Evolutionary conservation across 2,329 filamentous ascomycete genomes (phyloP), one percentile per base, ranked within the genome.

Genomic region (Chrysoporthe austroafricana): DNA sequence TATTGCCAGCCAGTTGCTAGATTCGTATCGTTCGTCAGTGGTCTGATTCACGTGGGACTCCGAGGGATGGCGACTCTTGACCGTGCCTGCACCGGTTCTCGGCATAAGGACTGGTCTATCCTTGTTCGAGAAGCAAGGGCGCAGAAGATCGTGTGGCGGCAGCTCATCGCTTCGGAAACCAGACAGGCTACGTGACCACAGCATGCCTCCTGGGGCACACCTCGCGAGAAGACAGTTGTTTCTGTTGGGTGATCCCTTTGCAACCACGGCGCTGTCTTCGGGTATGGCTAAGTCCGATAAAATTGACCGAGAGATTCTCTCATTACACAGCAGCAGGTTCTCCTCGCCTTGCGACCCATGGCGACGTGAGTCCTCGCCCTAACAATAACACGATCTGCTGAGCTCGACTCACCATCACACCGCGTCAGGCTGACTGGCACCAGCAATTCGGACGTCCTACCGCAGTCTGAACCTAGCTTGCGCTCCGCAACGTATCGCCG

Each of bases 331-430:
- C 32, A 54, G 46, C 11, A 18, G 18, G 44, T n/a, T 42, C 14
- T 50, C 21, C 34, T 52, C 13, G 21, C 13, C 21, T 32, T 11
- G 14, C n/a, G n/a, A 32, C 44, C 13, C 21, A 52, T 52, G 4
- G n/a, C n/a, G 16, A 6, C 7, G 13, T 34, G 11, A n/a, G 13
- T 18, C 26, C 3, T 9, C n/a, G 26, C 60, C 46, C 46, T 26
- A 34, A 62, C 18, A 21, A 48, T 44, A 3, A 18, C 60, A 43
- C 39, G 34, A 54, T 48, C 11, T 42, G 46, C 16, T 14, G 16
- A n/a, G 34, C n/a, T 66, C 46, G 62, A 57, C 48, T 52, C 26
- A 43, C 7, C 32, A 67, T 60, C 13, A 46, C 48, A 69, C 64
- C 58, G 67, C 67, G 32, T 46, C 59, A 66, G 61, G 48, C 34